These are phyloP conservation scores for Mycosarcoma mackinlayi DNA, from an alignment of 1,284 basidiomycete species.

Conservation along the genomic window DNA sequence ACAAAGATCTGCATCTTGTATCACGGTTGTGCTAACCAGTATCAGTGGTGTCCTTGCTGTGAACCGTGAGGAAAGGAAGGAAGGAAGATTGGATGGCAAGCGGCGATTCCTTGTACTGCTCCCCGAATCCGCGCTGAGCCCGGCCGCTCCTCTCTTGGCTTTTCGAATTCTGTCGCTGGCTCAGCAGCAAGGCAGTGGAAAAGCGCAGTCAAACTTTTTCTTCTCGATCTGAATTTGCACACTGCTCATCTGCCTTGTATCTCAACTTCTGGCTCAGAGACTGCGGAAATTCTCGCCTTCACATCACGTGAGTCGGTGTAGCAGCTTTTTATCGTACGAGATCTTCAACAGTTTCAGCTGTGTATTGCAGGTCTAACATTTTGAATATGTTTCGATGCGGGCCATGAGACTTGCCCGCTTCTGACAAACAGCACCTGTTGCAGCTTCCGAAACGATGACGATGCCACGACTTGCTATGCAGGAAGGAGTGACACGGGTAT, in stretches of 20 bases:
- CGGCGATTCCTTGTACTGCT: neutral
- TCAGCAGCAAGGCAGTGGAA: neutral
- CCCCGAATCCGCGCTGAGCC: too few species aligned
- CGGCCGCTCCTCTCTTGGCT: too few species aligned
- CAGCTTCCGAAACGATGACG: neutral
- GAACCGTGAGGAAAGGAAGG: neutral
- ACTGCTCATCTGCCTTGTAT: constrained; percentile 10
- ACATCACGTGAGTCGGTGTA: constrained; percentile 16
- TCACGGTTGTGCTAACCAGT: constrained; percentile 62
- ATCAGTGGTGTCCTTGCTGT: constrained; percentile 57
- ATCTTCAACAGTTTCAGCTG: too few species aligned
- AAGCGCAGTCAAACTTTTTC: constrained; percentile 34
- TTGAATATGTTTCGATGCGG: neutral
- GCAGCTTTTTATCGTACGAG: constrained; percentile 22
- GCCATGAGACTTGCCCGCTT: too few species aligned
- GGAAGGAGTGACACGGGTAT: constrained; percentile 3
- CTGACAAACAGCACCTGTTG: too few species aligned
- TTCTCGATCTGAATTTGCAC: neutral
- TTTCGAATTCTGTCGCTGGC: neutral
- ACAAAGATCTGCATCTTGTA: constrained; percentile 65
- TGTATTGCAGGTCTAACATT: constrained; percentile 11
- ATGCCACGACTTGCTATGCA: neutral
- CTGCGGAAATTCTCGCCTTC: constrained; percentile 33
- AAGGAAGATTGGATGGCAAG: constrained; percentile 17
- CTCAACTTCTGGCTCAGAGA: neutral